Base-by-base conservation (phyloP, 176 grass and related monocot species). In the Musa troglodytarum region DNA sequence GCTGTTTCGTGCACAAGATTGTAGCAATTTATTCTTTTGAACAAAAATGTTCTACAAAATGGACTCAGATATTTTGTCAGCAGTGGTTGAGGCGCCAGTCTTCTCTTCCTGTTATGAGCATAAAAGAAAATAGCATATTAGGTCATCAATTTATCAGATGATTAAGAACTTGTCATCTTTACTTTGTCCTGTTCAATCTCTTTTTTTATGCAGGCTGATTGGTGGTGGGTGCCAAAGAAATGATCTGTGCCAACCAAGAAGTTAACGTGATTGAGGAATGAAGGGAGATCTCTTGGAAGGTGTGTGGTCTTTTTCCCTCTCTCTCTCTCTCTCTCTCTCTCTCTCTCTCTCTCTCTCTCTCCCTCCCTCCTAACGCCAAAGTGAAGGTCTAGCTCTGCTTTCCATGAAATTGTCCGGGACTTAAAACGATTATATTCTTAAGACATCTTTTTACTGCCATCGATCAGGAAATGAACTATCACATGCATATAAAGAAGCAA, bases 231-330 rank as follows among this genome's bases (percentile, higher is more conserved):
- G 67, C 11, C 49, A 43, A 69, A 17, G 67, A 17, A 49, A 69
- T 50, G 14, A 29, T 69, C 34, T 50, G 49, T 50, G 67, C 16
- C 16, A 69, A 16, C 50, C 52, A 26, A 73, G 52, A 73, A 73
- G 71, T 26, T 50, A 53, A 55, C 20, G 55, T 73, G 71, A 73
- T 73, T 73, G 71, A 73, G 71, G 71, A 54, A 54, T 54, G 17
- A 73, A 12, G 20, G 15, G 20, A 73, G 50, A 54, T 73, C 71
- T 73, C 71, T 69, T 50, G 67, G 67, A 69, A 69, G 67, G 14
- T 69, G 67, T 69, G 67, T 69, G 65, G 67, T 20, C 12, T 54
- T 21, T 55, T 54, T 14, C n/a, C 4, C 25, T 73, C 52, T 73
- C 23, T 55, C 10, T 22, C 22, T 73, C 23, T 55, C 10, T 26